Base-by-base conservation (phyloP, 208 protist species). In the Crithidia sp. region DNA sequence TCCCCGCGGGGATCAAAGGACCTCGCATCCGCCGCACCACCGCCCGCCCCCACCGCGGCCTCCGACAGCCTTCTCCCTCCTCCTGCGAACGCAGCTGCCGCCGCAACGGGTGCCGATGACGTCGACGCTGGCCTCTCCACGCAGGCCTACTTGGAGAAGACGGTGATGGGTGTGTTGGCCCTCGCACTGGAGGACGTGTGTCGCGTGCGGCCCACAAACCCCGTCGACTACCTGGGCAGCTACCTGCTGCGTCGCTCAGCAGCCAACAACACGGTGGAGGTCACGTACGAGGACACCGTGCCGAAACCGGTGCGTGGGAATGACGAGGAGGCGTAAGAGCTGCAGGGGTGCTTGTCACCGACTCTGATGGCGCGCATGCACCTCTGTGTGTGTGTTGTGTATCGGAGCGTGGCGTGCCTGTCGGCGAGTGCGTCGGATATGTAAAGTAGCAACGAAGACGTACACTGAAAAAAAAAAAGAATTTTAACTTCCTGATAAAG, bases 161-260 rank as follows among this genome's bases (percentile, higher is more conserved):
- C 91, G 8, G 92, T 98, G 7, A 90, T 97, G 84, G 89, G 81
- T 10, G 67, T 93, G 4, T 79, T 98, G 10, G 83, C 94, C 3
- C 90, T 97, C 37, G 96, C 83, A 10, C 76, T 98, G 14, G 84
- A 94, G 73, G 89, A 93, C 45, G 64, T 98, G 16, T 95, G 89
- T 57, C 85, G 92, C 7, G 86, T 95, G 66, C 78, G 95, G n/a
- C 96, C 96, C 7, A 86, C 93, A 12, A 95, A 98, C 68, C 95
- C 96, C 16, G 86, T 98, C 36, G 93, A 98, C 62, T 97, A 96
- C 66, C 65, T 98, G 5, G 96, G 90, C n/a, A 76, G 92, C 5
- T 96, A 91, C 58, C 76, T 98, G 14, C 81, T 98, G 7, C 93
- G 90, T 1, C 76, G 92, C 54, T 95, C 94, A 0, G 67, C 87